phyloP scores from a whole-genome alignment of 164 flowering plant genomes.

The grape (Vitis vinifera) region DNA sequence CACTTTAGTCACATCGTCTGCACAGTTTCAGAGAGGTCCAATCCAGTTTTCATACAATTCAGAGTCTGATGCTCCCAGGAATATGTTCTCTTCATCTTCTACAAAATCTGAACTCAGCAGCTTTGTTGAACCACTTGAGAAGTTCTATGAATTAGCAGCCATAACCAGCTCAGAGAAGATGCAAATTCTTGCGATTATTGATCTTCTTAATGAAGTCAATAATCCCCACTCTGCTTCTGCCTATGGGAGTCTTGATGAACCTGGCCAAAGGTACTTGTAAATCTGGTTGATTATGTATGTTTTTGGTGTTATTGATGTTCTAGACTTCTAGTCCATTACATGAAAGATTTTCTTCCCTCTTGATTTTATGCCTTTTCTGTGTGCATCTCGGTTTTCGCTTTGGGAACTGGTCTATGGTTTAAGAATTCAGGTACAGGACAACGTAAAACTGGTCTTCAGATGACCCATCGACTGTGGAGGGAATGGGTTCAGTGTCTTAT shows the following conservation, averaged over 20 bases:
- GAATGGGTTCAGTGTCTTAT: too few species aligned
- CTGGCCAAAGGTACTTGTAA: slow-evolving; percentile 78
- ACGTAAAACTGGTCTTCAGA: too few species aligned
- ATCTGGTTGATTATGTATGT: slow-evolving; percentile 2
- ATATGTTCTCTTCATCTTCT: slow-evolving; percentile 27
- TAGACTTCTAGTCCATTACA: neutral
- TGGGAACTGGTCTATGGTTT: too few species aligned
- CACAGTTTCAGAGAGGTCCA: slow-evolving; percentile 30
- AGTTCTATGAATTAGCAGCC: slow-evolving; percentile 28
- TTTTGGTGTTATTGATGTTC: neutral
- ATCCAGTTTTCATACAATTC: slow-evolving; percentile 25
- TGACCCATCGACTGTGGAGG: too few species aligned
- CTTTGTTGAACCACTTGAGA: slow-evolving; percentile 54
- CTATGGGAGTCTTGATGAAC: slow-evolving; percentile 84
- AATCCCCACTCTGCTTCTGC: slow-evolving; percentile 48
- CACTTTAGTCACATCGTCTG: slow-evolving; percentile 17
- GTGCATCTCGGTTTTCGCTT: neutral
- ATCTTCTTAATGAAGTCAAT: slow-evolving; percentile 76
- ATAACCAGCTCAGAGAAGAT: slow-evolving; percentile 46
- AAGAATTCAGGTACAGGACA: too few species aligned
- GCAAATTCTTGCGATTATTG: slow-evolving; percentile 61
- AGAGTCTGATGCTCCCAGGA: slow-evolving; percentile 28
- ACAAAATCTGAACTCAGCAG: slow-evolving; percentile 44
- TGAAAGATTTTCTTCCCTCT: neutral
- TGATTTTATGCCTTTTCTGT: neutral